phyloP scores from a whole-genome alignment of 1,139 yeast species.

The Hansenula lynferdii region DNA sequence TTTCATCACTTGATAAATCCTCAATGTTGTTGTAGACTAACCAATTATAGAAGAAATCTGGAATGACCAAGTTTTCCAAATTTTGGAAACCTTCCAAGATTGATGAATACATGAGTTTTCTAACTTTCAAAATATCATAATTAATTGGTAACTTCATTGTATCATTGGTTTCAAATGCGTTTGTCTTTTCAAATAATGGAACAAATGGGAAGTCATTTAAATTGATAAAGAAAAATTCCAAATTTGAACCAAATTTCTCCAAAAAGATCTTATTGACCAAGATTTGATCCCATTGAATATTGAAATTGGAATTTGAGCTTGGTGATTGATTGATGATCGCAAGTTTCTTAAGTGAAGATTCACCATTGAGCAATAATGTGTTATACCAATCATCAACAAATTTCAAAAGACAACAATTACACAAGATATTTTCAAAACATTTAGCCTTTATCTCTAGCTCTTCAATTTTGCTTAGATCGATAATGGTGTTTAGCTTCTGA shows the following conservation, averaged over 20 bases:
- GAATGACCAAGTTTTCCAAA: slow-evolving; percentile 13
- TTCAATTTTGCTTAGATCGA: slow-evolving; percentile 16
- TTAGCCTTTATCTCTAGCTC: slow-evolving; percentile 22
- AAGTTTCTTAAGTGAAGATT: slow-evolving; percentile 11
- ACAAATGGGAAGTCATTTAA: slow-evolving; percentile 23
- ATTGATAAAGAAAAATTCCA: slow-evolving; percentile 20
- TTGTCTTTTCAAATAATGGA: slow-evolving; percentile 19
- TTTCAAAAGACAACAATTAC: slow-evolving; percentile 19
- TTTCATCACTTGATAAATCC: slow-evolving; percentile 12
- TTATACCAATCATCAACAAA: slow-evolving; percentile 22
- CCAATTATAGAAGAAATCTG: slow-evolving; percentile 26
- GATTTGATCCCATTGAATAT: slow-evolving; percentile 22
- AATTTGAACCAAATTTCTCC: slow-evolving; percentile 10
- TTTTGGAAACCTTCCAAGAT: slow-evolving; percentile 10
- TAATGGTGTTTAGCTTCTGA: slow-evolving; percentile 14
- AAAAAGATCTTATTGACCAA: slow-evolving; percentile 12
- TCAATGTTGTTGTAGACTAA: slow-evolving; percentile 19
- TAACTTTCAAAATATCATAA: slow-evolving; percentile 8
- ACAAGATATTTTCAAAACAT: slow-evolving; percentile 17
- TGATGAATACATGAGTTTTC: slow-evolving; percentile 19
- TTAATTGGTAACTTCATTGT: slow-evolving; percentile 18
- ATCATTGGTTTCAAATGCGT: slow-evolving; percentile 12
- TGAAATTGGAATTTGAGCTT: slow-evolving; percentile 12
- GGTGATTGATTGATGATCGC: slow-evolving; percentile 21
- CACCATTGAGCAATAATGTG: slow-evolving; percentile 1